Conservation (phyloP, 345 rosid species). For the Toxicodendron radicans region DNA sequence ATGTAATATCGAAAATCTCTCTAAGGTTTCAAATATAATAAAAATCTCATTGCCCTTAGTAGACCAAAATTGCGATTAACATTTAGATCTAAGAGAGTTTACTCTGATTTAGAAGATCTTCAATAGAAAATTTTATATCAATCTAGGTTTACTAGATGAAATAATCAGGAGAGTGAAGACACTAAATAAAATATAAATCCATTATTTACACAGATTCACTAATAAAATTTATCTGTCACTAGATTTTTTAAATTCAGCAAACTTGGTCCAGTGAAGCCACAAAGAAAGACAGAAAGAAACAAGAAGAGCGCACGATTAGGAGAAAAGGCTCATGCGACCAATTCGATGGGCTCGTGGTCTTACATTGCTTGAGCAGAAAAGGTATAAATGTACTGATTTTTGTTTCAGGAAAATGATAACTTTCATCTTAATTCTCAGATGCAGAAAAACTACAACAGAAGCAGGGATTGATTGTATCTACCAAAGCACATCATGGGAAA, state of each 20-base stretch:
- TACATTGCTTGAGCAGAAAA: not conserved
- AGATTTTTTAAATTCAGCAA: not conserved
- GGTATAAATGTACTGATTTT: not conserved
- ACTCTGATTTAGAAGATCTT: too few relatives aligned
- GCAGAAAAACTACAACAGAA: slow-evolving; percentile 6
- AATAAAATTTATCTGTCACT: not conserved
- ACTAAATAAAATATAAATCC: not conserved
- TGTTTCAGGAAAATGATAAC: not conserved
- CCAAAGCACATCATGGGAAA: slow-evolving; percentile 50
- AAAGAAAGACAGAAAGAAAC: not conserved
- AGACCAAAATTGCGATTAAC: too few relatives aligned
- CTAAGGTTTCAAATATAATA: too few relatives aligned
- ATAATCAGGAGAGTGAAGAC: not conserved
- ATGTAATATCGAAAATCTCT: too few relatives aligned
- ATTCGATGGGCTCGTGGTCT: not conserved
- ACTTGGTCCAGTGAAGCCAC: not conserved
- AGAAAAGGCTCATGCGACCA: not conserved
- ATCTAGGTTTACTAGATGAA: not conserved
- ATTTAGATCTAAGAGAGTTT: too few relatives aligned
- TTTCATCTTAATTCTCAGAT: not conserved
- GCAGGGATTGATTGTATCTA: not conserved
- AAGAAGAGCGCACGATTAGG: not conserved
- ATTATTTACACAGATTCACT: not conserved
- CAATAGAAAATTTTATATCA: too few relatives aligned
- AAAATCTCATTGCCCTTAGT: too few relatives aligned